These are phyloP conservation scores for Protostelium mycophagum DNA, from an alignment of 78 protist species.

Conservation along the genomic window DNA sequence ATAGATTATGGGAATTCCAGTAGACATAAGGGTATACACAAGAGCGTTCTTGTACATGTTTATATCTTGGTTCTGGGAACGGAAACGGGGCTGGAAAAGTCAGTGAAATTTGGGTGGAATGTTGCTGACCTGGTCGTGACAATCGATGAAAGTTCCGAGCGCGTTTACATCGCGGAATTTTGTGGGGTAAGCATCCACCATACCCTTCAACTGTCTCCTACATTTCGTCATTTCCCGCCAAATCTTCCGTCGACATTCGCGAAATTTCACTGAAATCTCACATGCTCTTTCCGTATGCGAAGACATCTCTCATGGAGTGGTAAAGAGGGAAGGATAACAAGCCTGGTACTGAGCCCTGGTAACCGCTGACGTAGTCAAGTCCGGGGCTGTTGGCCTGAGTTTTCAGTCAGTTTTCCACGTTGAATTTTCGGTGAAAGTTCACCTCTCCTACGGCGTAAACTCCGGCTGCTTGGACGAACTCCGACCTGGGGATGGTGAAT, in stretches of 20 bases:
- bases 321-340: conserved; percentile 76
- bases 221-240: too few relatives aligned
- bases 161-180: neutral
- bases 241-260: too few relatives aligned
- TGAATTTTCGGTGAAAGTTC: neutral
- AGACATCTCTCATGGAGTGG: conserved; percentile 64
- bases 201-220: too few relatives aligned
- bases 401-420: neutral
- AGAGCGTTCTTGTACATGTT: conserved; percentile 66
- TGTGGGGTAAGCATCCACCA: conserved; percentile 17
- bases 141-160: conserved; percentile 74
- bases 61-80: conserved; percentile 43
- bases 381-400: conserved; percentile 67
- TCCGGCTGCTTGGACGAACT: conserved; percentile 46
- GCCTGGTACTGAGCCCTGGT: conserved; percentile 54
- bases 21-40: conserved; percentile 38
- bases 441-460: conserved; percentile 80
- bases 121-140: conserved; percentile 80
- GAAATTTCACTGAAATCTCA: conserved; percentile 32
- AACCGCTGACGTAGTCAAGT: conserved; percentile 38
- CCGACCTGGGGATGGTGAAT: neutral
- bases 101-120: neutral
- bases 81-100: conserved; percentile 48
- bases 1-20: conserved; percentile 82
- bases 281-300: conserved; percentile 63